Conservation (phyloP, 2,329 filamentous ascomycete species). For the Nigrospora osmanthi region DNA sequence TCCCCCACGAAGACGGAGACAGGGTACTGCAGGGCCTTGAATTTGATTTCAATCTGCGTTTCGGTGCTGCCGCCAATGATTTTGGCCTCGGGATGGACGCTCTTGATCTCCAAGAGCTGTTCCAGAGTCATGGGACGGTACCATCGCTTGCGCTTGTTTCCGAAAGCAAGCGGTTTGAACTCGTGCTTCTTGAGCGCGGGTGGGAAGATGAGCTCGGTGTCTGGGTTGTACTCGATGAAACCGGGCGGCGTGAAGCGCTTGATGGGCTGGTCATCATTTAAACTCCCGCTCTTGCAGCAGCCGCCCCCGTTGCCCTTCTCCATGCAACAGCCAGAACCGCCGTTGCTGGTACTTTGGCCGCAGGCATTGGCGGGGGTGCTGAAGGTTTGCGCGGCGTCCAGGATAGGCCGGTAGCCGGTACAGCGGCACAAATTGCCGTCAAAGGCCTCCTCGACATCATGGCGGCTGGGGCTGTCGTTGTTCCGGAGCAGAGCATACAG, state of each 20-base stretch:
- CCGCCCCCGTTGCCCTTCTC: slow-evolving; percentile 42
- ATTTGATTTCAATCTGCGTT: slow-evolving; percentile 97
- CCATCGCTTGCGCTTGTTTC: slow-evolving; percentile 93
- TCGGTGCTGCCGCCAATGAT: slow-evolving; percentile 95
- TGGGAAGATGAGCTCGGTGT: slow-evolving; percentile 93
- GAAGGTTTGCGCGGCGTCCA: slow-evolving; percentile 91
- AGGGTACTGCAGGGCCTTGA: slow-evolving; percentile 88
- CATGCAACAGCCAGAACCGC: slow-evolving; percentile 63
- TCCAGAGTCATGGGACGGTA: slow-evolving; percentile 80
- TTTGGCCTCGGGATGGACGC: slow-evolving; percentile 75
- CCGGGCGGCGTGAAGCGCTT: slow-evolving; percentile 76
- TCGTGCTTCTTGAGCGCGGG: slow-evolving; percentile 76
- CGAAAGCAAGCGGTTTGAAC: slow-evolving; percentile 75
- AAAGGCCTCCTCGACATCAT: slow-evolving; percentile 90
- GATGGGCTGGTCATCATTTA: slow-evolving; percentile 43
- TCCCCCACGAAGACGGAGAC: slow-evolving; percentile 90
- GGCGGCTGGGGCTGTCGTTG: slow-evolving; percentile 65
- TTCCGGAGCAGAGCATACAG: slow-evolving; percentile 89
- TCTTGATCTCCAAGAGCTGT: slow-evolving; percentile 89
- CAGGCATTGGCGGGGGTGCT: slow-evolving; percentile 43
- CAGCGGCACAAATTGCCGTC: slow-evolving; percentile 95
- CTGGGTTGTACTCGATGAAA: slow-evolving; percentile 89
- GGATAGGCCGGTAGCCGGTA: slow-evolving; percentile 88
- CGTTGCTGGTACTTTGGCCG: slow-evolving; percentile 40
- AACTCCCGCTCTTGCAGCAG: slow-evolving; percentile 62